These are phyloP conservation scores for Begonia fuchsioides DNA, from an alignment of 306 rosid species.

Conservation along the genomic window DNA sequence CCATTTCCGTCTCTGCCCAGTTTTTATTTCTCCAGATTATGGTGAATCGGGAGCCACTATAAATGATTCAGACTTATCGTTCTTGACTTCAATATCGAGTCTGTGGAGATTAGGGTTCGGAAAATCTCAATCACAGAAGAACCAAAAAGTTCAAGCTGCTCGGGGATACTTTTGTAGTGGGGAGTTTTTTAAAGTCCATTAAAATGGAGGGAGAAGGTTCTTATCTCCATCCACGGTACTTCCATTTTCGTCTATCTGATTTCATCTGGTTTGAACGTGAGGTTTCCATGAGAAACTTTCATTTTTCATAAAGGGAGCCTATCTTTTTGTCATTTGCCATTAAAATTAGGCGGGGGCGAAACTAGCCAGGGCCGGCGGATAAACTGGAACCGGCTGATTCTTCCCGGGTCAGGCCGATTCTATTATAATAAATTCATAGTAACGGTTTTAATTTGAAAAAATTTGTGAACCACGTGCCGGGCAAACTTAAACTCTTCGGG, in stretches of 20 bases:
- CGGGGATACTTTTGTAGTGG: too few species aligned
- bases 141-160: background rate
- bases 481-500: too few species aligned
- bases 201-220: background rate
- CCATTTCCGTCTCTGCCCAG: constrained; percentile 13
- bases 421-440: too few species aligned
- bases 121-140: background rate
- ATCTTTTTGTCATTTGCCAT: constrained; percentile 1
- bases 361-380: too few species aligned
- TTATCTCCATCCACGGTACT: constrained; percentile 5
- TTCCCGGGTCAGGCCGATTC: too few species aligned
- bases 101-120: too few species aligned
- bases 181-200: too few species aligned
- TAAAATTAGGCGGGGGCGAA: too few species aligned
- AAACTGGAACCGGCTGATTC: too few species aligned
- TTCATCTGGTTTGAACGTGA: constrained; percentile 5
- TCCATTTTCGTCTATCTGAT: constrained; percentile 3
- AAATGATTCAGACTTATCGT: background rate
- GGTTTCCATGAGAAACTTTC: constrained; percentile 4
- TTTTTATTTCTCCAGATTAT: background rate
- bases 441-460: too few species aligned
- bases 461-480: too few species aligned
- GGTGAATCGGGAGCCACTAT: background rate
- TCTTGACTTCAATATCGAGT: too few species aligned
- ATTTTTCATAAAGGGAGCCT: constrained; percentile 2